Evolutionary conservation across 306 rosid species (phyloP), one percentile per base, ranked within the genome.

Genomic region (Rubus idaeus): DNA sequence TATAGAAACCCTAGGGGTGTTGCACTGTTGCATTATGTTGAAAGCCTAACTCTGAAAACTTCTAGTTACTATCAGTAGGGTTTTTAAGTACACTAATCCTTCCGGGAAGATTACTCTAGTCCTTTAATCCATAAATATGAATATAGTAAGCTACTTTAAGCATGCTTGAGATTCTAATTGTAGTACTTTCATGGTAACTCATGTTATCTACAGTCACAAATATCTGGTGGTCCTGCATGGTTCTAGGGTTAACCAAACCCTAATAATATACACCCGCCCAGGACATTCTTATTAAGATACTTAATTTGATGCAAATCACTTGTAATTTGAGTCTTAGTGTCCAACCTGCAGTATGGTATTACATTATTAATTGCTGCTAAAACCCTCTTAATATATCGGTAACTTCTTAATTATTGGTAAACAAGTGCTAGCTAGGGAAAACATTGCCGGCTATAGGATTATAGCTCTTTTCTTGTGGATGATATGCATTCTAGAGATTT

Each of bases 161-260:
- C 90, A 89, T 89, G 93, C 90, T 73, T 84, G 75, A 73, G 84
- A 91, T 91, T 79, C 80, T 69, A 84, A 30, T 86, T 89, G 83
- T 84, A 64, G 47, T 64, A 79, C 63, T 84, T 82, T 82, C 90
- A 84, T 91, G 73, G 64, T 77, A 78, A 82, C 71, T 80, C 70
- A 81, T 82, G 91, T 84, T 80, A 77, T 83, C 72, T 86, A 78
- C 1, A 13, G 67, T 13, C 39, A 60, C 8, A 26, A 60, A 12
- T 60, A 82, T 80, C 68, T 57, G 42, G 96, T 91, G 93, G 91
- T 88, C 96, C 96, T 37, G 26, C 26, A 23, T 0, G 20, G 50
- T 74, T 84, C 78, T 82, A 88, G 87, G 91, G 89, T 84, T 89
- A 79, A 62, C 56, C 58, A 87, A 81, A 79, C 84, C 75, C 93